Base-by-base conservation (phyloP, 1,284 basidiomycete genomes). In the Cryptococcus neoformans region DNA sequence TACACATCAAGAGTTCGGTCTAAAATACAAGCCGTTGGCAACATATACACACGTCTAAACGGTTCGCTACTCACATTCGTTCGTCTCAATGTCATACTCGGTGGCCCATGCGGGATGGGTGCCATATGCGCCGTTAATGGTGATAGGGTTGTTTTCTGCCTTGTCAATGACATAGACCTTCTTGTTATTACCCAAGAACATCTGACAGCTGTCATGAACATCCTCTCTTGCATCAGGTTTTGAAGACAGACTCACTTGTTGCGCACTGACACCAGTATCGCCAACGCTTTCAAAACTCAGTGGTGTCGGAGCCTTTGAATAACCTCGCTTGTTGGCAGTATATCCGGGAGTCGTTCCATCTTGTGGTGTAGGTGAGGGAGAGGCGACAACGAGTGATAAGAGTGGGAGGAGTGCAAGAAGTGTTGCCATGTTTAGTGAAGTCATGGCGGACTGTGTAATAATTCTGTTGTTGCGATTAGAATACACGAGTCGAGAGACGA, bases 1-100 rank as follows among this genome's bases (percentile, higher is more conserved):
- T 77, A 72, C 49, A 95, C 83, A 57, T 89, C 87, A 88, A 94
- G 81, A 3, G 80, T 65, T 41, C 80, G 77, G 61, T 71, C 75
- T 57, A 63, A 21, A 21, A 21, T 21, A 21, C 21, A 21, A 21
- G 21, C 21, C 21, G 21, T 21, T 21, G 11, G 10, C 21, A 34
- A 9, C 14, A 39, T 46, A 8, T 16, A 16, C 35, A 17, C 8
- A 6, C 17, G n/a, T 16, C 17, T 28, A 10, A 14, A 34, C 14
- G 35, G 39, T 11, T 54, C 37, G 16, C 34, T 11, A 63, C 70
- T 66, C 56, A 72, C 70, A 67, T 47, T 67, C 64, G 61, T 82
- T 79, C 17, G 78, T 77, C 39, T 71, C 66, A 58, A 77, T 67
- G 60, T 81, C 79, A 57, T 81, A 82, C 67, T 80, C 80, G 44